A percentile compares a stretch with the other conserved stretches of the same genome.
These are phyloP conservation scores for Solanum sitiens DNA, from an alignment of 257 asterid genomes.

Conservation along the genomic window DNA sequence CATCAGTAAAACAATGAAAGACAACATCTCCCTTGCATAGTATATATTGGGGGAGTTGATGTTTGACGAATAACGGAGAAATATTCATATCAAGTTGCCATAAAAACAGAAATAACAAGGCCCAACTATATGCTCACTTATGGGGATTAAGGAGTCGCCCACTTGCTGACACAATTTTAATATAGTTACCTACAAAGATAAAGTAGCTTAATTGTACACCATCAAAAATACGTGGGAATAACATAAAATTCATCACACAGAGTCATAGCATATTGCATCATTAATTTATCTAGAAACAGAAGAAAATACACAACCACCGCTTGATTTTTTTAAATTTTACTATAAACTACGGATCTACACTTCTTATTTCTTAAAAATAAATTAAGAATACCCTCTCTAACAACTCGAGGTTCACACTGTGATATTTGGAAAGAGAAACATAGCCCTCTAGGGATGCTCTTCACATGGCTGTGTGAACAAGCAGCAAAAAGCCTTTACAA, in stretches of 20 bases:
- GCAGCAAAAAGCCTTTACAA: background rate
- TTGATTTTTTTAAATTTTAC: background rate
- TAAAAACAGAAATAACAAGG: background rate
- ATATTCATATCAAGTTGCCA: background rate
- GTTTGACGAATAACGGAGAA: background rate
- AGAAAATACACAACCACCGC: background rate
- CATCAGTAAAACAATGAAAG: background rate
- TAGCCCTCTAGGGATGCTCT: background rate
- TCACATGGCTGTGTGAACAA: background rate
- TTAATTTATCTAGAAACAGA: too few species aligned
- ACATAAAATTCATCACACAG: background rate
- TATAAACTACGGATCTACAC: background rate
- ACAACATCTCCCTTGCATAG: background rate
- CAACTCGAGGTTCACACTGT: background rate
- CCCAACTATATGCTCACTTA: constrained; percentile 37
- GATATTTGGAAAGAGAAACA: background rate
- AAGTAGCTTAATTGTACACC: background rate
- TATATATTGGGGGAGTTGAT: background rate
- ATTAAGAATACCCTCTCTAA: background rate
- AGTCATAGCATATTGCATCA: background rate
- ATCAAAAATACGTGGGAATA: background rate
- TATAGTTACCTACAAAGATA: constrained; percentile 55
- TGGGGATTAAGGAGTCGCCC: constrained; percentile 91
- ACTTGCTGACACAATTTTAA: constrained; percentile 87
- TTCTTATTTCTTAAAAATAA: background rate